These are phyloP conservation scores for Penicillium digitatum DNA, from an alignment of 2,329 filamentous ascomycete species.

Conservation along the genomic window DNA sequence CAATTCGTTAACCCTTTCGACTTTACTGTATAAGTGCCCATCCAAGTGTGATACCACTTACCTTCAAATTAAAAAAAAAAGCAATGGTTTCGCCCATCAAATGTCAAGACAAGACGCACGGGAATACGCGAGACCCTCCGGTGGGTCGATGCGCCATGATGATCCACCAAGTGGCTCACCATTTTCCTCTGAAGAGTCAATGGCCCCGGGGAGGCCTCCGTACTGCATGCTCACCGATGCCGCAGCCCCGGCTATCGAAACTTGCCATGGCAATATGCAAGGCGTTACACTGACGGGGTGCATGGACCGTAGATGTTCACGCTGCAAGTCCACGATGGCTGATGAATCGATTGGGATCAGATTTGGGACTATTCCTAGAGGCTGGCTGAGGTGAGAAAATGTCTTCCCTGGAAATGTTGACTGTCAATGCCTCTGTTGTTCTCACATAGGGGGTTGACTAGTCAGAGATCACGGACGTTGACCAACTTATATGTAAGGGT, in stretches of 20 bases:
- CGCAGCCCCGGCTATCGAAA: neutral
- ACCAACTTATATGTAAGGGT: conserved; percentile 14
- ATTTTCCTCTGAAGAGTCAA: neutral
- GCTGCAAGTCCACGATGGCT: no score
- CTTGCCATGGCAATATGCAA: neutral
- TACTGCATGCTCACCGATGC: no score
- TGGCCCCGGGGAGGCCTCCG: no score
- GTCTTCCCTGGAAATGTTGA: neutral
- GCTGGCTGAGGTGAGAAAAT: neutral
- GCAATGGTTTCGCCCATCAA: neutral
- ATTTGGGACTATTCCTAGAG: neutral
- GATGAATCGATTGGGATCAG: neutral
- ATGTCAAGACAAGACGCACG: neutral
- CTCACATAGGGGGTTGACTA: neutral
- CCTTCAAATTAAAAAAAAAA: neutral
- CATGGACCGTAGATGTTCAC: neutral
- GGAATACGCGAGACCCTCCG: no score
- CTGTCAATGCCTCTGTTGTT: neutral
- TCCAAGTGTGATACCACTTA: neutral
- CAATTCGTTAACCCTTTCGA: neutral
- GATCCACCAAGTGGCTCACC: neutral
- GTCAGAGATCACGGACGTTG: neutral
- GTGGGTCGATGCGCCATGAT: neutral
- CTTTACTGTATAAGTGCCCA: neutral
- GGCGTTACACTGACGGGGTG: neutral